Base-by-base conservation (phyloP, 1,284 basidiomycete species). In the Leccinum cinnamomeum region DNA sequence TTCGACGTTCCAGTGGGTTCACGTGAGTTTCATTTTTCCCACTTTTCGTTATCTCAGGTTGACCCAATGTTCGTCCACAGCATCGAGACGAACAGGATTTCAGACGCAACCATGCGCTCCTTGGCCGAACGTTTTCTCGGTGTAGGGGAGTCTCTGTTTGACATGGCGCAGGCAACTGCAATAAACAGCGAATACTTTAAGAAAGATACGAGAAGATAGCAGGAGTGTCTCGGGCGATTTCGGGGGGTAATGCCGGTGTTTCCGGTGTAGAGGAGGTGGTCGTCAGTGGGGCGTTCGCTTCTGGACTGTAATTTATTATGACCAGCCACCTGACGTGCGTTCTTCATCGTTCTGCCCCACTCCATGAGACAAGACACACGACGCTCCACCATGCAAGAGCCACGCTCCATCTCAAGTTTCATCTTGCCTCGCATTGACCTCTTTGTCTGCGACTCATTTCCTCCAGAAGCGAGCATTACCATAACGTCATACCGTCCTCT, bases 1-100 rank as follows among this genome's bases (percentile, higher is more conserved):
- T 99, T 68, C 91, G 91, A 77, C 88, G 93, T 67, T 90, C 94
- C 33, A 95, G 90, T 63, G 95, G 95, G 39, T 94, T 94, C 78
- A 79, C 85, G 95, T 97, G 75, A 77, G 93, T 89, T 55, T 53
- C 60, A 58, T 61, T 58, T 58, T 3, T 41, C 35, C 48, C 23
- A 16, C 50, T 25, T 44, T 37, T 41, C 37, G 12, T 48, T 61
- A 37, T 33, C 48, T 56, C 2, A 59, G 10, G 37, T 25, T 25
- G 25, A 28, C 48, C 54, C 2, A 59, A 46, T 6, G 41, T 18
- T 41, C 28, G 58, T 57, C 39, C 55, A 62, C 65, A 95, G 94
- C 37, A 83, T 89, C 25, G 82, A 92, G 69, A 86, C 90, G 14
- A 79, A 81, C 55, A 70, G 78, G 23, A 91, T 96, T 65, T 77